phyloP scores from a whole-genome alignment of 768 basidiomycete species.

The Porpolomopsis calyptriformis region DNA sequence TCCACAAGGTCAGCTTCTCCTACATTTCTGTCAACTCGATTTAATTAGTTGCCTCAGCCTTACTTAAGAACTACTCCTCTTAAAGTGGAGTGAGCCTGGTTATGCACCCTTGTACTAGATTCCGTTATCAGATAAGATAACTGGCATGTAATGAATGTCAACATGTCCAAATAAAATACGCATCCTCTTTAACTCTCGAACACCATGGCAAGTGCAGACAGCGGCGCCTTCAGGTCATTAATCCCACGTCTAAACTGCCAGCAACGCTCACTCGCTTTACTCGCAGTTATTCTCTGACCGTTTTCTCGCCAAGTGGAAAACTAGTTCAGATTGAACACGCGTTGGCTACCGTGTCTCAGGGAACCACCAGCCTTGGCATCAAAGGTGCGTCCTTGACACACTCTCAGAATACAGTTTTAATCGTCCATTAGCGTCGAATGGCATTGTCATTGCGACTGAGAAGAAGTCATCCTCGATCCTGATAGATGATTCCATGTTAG shows the following conservation, averaged over 20 bases:
- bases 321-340: slow-evolving; percentile 99
- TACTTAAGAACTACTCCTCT: slow-evolving; percentile 80
- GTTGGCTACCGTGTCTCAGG: slow-evolving; percentile 87
- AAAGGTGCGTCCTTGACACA: slow-evolving; percentile 55
- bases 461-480: slow-evolving; percentile 98
- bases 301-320: slow-evolving; percentile 98
- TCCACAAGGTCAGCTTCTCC: slow-evolving; percentile 53
- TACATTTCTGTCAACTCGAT: not conserved
- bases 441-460: slow-evolving; percentile 98
- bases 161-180: slow-evolving; percentile 14
- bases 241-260: slow-evolving; percentile 2
- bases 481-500: slow-evolving; percentile 95
- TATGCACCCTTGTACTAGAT: not conserved
- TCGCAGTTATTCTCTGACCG: slow-evolving; percentile 91
- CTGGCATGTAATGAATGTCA: not conserved
- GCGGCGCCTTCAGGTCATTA: slow-evolving; percentile 65
- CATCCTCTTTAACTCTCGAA: slow-evolving; percentile 13
- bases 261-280: slow-evolving; percentile 7
- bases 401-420: slow-evolving; percentile 8
- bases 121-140: not conserved
- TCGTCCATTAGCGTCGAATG: slow-evolving; percentile 74
- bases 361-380: slow-evolving; percentile 95
- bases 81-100: slow-evolving; percentile 20
- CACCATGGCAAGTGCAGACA: slow-evolving; percentile 75
- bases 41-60: slow-evolving; percentile 35